Base-by-base conservation (phyloP, 164 flowering plant genomes). In the Kalanchoe fedtschenkoi region DNA sequence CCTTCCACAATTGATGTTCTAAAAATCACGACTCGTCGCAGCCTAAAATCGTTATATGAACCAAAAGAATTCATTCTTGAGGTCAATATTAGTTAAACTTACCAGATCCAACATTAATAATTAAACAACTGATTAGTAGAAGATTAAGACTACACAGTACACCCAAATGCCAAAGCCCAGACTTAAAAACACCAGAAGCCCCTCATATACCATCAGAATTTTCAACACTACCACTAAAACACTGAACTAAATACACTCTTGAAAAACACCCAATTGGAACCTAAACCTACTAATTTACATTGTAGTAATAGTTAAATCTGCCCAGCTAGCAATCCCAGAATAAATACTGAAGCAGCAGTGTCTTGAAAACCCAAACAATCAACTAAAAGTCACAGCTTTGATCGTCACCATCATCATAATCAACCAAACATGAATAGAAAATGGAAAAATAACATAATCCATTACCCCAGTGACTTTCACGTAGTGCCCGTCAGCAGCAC, bases 401-500 rank as follows among this genome's bases (percentile, higher is more conserved):
- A 63, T 19, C 32, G 34, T 24, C 4, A 43, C 6, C 32, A 61
- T 10, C 47, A 34, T 5, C 17, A 63, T 22, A 29, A 58, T 1
- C 34, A 39, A 35, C 38, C 2, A 17, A 46, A 56, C 53, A 54
- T 5, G 30, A 19, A 34, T n/a, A n/a, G n/a, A n/a, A n/a, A n/a
- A n/a, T n/a, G n/a, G n/a, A 32, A 46, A 15, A 34, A 5, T 15
- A 26, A 43, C n/a, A 63, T n/a, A n/a, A n/a, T n/a, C n/a, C 65
- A 38, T 83, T 88, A 95, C 99, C 93, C 99, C 99, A 1, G 99
- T 87, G 63, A 95, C 88, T 76, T 95, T 95, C 47, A 91, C 96
- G 63, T 69, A 82, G 72, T 91, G 88, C 24, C 99, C 99, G 74
- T 91, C 88, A 70, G 67, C 68, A 19, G 99, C 97, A 55, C 86